Percentiles rank a stretch among this genome's conserved stretches.
Evolutionary conservation across 164 flowering plant genomes (phyloP).

Genomic region (Dillenia suffruticosa): DNA sequence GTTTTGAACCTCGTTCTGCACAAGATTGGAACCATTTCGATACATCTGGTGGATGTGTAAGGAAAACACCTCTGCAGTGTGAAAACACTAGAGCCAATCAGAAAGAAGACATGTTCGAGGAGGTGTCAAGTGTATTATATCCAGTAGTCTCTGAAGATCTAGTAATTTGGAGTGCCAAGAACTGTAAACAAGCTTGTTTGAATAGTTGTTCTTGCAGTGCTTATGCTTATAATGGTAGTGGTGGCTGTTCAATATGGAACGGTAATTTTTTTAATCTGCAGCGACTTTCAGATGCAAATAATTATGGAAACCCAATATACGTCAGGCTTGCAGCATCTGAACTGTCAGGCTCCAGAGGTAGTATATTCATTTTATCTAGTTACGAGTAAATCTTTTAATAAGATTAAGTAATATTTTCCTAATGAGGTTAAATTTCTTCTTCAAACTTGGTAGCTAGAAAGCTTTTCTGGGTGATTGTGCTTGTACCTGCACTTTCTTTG

Average conservation of each 20-base stretch:
- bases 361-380: too few relatives aligned
- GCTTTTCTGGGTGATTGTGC: too few relatives aligned
- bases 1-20: conserved; percentile 15
- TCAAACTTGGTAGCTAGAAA: too few relatives aligned
- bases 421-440: too few relatives aligned
- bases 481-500: too few relatives aligned
- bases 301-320: neutral
- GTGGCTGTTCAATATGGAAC: conserved; percentile 12
- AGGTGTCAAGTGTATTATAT: conserved; percentile 60
- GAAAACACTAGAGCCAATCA: conserved; percentile 49
- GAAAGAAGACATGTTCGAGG: conserved; percentile 60
- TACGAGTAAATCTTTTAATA: too few relatives aligned
- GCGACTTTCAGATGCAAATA: neutral
- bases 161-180: conserved; percentile 3
- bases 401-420: too few relatives aligned
- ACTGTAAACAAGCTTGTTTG: conserved; percentile 15
- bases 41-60: conserved; percentile 13
- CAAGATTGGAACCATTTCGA: conserved; percentile 6
- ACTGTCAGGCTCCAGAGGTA: conserved; percentile 7
- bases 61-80: conserved; percentile 11
- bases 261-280: conserved; percentile 7
- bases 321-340: conserved; percentile 17
- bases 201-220: conserved; percentile 20
- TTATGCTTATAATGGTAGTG: conserved; percentile 4
- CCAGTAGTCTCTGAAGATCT: conserved; percentile 30